Percentiles rank a stretch among this genome's conserved stretches.
phyloP scores from a whole-genome alignment of 192 early-diverging fungal genomes.

The Coemansia sp. region DNA sequence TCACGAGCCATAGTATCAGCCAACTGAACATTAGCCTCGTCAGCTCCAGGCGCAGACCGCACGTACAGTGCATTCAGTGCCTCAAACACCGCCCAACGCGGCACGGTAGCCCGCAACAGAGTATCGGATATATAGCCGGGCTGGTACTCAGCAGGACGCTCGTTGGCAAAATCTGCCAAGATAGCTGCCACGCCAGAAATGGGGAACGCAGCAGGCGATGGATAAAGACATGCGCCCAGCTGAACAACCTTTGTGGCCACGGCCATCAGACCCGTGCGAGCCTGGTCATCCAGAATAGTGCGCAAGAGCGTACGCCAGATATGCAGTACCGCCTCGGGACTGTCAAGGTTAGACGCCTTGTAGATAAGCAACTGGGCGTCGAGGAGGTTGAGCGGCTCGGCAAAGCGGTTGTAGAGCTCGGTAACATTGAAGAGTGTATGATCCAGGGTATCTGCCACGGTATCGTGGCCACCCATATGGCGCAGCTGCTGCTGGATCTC shows the following conservation, averaged over 20 bases:
- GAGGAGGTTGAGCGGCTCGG: slow-evolving; percentile 48
- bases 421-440: slow-evolving; percentile 23
- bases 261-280: slow-evolving; percentile 26
- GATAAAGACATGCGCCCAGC: slow-evolving; percentile 35
- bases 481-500: slow-evolving; percentile 37
- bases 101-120: slow-evolving; percentile 24
- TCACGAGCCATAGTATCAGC: slow-evolving; percentile 25
- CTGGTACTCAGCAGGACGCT: slow-evolving; percentile 16
- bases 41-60: neutral
- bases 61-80: slow-evolving; percentile 21
- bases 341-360: slow-evolving; percentile 56
- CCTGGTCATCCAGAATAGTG: slow-evolving; percentile 23
- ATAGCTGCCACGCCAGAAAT: slow-evolving; percentile 12
- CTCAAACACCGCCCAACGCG: slow-evolving; percentile 34
- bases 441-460: slow-evolving; percentile 12
- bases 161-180: slow-evolving; percentile 17
- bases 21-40: too few relatives aligned
- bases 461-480: slow-evolving; percentile 10
- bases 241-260: slow-evolving; percentile 15
- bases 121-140: slow-evolving; percentile 17
- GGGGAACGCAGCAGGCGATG: slow-evolving; percentile 43
- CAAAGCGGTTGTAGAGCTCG: slow-evolving; percentile 55
- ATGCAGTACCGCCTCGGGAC: slow-evolving; percentile 24
- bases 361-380: slow-evolving; percentile 55
- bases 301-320: slow-evolving; percentile 35